A percentile compares a stretch with the other conserved stretches of the same genome.
Evolutionary conservation across 2,329 filamentous ascomycete species (phyloP).

Genomic region (Venturiaceae sp.): DNA sequence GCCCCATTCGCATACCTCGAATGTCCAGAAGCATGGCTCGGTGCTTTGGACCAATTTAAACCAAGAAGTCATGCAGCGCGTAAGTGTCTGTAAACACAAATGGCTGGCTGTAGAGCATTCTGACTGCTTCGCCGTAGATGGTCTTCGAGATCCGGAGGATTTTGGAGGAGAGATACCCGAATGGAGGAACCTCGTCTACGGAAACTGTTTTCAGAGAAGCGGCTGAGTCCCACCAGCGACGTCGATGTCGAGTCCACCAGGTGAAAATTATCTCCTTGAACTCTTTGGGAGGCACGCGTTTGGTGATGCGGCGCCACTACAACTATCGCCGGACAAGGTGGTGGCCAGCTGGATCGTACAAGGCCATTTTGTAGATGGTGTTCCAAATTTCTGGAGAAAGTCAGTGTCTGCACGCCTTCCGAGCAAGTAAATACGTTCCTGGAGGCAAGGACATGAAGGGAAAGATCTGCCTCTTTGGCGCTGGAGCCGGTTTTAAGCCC

Average conservation of each 20-base stretch:
- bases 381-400: neutral
- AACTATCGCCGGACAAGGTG: neutral
- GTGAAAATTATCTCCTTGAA: neutral
- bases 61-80: neutral
- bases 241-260: neutral
- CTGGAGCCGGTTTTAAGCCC: neutral
- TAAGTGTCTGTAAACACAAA: conserved; percentile 1
- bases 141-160: neutral
- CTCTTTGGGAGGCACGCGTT: neutral
- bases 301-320: neutral
- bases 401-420: neutral
- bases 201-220: neutral
- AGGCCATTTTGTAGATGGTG: neutral
- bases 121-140: conserved; percentile 2
- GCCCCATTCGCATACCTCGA: conserved; percentile 3
- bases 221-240: neutral
- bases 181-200: neutral
- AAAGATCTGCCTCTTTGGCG: neutral
- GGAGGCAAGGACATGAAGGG: conserved; percentile 6
- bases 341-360: conserved; percentile 3
- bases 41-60: neutral
- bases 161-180: neutral
- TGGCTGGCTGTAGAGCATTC: neutral
- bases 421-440: neutral
- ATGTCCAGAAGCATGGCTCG: neutral